phyloP scores from a whole-genome alignment of 768 basidiomycete species.

The Kwoniella sp. region DNA sequence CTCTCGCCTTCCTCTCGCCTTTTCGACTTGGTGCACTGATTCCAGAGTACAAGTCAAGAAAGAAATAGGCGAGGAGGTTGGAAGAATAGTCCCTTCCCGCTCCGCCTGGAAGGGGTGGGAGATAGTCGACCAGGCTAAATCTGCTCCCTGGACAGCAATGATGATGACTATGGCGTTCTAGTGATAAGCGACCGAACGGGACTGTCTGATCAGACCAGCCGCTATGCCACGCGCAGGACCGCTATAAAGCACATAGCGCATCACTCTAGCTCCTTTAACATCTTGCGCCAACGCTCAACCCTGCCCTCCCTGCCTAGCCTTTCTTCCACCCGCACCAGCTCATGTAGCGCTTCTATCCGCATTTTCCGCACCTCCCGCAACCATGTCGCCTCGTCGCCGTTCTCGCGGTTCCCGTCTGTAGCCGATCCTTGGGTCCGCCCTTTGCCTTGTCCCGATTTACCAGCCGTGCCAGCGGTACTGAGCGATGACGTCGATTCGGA shows the following conservation, averaged over 20 bases:
- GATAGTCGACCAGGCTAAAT: neutral
- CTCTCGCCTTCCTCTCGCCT: too few species aligned
- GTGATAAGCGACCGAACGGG: too few species aligned
- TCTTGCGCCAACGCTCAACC: slow-evolving; percentile 18
- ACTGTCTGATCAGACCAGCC: too few species aligned
- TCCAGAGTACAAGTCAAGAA: too few species aligned
- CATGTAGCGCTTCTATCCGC: slow-evolving; percentile 13
- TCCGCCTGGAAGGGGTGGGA: neutral
- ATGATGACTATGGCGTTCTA: too few species aligned
- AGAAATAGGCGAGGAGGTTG: too few species aligned
- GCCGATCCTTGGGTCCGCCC: neutral
- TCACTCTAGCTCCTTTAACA: slow-evolving; percentile 6
- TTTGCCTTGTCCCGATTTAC: neutral
- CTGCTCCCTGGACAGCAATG: too few species aligned
- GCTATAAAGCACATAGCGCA: too few species aligned
- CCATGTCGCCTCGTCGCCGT: neutral
- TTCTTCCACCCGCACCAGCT: slow-evolving; percentile 22
- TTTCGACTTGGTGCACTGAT: too few species aligned
- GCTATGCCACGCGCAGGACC: too few species aligned
- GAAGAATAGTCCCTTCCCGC: too few species aligned
- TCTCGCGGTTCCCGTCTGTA: slow-evolving; percentile 1
- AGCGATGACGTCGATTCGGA: neutral
- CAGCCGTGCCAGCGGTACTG: neutral
- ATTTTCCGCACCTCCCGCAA: slow-evolving; percentile 7
- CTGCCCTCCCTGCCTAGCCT: slow-evolving; percentile 19